Conservation (phyloP, 2,329 filamentous ascomycete species). For the Aspergillus ustus region DNA sequence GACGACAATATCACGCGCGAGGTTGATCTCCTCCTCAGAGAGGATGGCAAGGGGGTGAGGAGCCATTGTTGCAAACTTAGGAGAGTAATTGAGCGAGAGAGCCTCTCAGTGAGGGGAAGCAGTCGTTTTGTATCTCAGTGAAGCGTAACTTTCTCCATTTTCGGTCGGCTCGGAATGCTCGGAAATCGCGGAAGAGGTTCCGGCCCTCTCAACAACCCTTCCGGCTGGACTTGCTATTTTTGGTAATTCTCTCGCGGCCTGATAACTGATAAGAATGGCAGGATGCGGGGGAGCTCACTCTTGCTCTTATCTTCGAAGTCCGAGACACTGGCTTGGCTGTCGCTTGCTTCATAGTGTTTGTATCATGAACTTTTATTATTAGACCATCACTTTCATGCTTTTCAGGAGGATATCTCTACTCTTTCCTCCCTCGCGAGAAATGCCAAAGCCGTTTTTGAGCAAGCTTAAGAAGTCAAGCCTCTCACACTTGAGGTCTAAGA, state of each 20-base stretch:
- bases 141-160: slow-evolving; percentile 6
- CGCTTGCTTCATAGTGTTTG: no score
- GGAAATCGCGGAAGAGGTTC: slow-evolving; percentile 8
- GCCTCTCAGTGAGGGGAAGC: background rate
- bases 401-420: background rate
- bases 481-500: no score
- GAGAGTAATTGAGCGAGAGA: background rate
- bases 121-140: slow-evolving; percentile 1
- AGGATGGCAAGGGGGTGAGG: slow-evolving; percentile 41
- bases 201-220: background rate
- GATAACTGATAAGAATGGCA: background rate
- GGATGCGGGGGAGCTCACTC: slow-evolving; percentile 5
- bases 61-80: slow-evolving; percentile 24
- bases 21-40: slow-evolving; percentile 39
- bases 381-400: no score
- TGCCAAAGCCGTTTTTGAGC: background rate
- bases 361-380: no score
- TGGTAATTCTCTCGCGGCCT: background rate
- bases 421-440: background rate
- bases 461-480: no score
- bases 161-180: slow-evolving; percentile 11
- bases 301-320: background rate
- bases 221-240: slow-evolving; percentile 9
- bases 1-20: slow-evolving; percentile 40
- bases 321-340: background rate